phyloP scores from a whole-genome alignment of 2,329 filamentous ascomycete genomes.

The Paraphoma chrysanthemicola region DNA sequence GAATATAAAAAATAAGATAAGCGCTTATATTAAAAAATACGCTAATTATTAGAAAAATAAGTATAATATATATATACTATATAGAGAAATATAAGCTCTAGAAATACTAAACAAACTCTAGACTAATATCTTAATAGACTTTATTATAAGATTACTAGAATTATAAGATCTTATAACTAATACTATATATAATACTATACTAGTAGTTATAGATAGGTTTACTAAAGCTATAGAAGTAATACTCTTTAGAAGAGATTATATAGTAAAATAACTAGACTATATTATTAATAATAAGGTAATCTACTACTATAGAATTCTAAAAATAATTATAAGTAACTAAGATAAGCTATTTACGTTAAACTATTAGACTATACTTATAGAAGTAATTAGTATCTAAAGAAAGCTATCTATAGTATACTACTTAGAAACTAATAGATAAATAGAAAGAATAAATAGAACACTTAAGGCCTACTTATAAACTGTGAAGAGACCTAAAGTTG shows the following conservation, averaged over 20 bases:
- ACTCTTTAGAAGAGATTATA: not conserved
- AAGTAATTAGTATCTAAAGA: too few relatives aligned
- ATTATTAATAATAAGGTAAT: too few relatives aligned
- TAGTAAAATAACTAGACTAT: too few relatives aligned
- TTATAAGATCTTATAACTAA: not conserved
- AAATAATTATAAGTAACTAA: too few relatives aligned
- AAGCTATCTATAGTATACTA: too few relatives aligned
- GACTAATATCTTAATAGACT: conserved; percentile 12
- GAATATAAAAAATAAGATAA: too few relatives aligned
- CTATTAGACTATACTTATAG: too few relatives aligned
- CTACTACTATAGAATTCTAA: too few relatives aligned
- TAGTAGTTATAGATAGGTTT: conserved; percentile 2
- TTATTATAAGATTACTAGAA: conserved; percentile 4
- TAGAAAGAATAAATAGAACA: conserved; percentile 4
- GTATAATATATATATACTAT: conserved; percentile 1
- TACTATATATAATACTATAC: conserved; percentile 1
- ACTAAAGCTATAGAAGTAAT: not conserved
- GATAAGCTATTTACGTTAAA: too few relatives aligned
- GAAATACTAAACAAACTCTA: conserved; percentile 5
- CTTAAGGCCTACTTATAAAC: too few relatives aligned
- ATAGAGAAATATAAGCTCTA: conserved; percentile 9
- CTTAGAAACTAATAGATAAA: conserved; percentile 6
- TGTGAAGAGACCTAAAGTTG: too few relatives aligned
- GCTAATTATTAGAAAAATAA: conserved; percentile 10
- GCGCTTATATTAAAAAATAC: conserved; percentile 5